phyloP scores from a whole-genome alignment of 169 alveolate species.

The Plasmodium chabaudi region DNA sequence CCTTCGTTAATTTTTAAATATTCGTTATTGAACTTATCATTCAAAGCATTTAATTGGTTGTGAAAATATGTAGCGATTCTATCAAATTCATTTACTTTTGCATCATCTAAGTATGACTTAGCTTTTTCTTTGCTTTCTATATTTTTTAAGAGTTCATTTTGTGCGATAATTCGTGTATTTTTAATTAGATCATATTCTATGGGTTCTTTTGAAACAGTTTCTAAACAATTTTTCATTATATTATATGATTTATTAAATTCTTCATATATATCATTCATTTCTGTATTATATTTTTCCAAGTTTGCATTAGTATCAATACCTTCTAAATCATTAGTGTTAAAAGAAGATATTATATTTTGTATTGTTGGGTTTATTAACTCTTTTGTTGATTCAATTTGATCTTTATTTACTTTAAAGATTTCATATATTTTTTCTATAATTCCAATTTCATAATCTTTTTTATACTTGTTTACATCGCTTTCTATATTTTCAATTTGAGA shows the following conservation, averaged over 20 bases:
- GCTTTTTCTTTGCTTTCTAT: conserved; percentile 4
- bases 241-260: background rate
- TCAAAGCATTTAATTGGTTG: background rate
- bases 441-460: conserved; percentile 12
- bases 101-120: conserved; percentile 6
- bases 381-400: conserved; percentile 1
- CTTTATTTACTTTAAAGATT: conserved; percentile 1
- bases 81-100: conserved; percentile 9
- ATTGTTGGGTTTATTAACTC: background rate
- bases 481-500: conserved; percentile 11
- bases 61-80: background rate
- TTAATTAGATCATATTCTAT: background rate
- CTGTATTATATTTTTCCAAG: background rate
- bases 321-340: conserved; percentile 9
- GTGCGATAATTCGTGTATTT: conserved; percentile 5
- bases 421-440: conserved; percentile 10
- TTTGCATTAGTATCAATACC: background rate
- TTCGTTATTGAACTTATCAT: background rate
- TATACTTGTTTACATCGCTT: conserved; percentile 4
- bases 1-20: conserved; percentile 1
- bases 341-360: background rate
- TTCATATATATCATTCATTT: background rate
- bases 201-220: background rate
- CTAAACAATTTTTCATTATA: background rate
- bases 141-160: conserved; percentile 7